Base-by-base conservation (phyloP, 108 stramenopile genomes). In the Nitzschia putrida region DNA sequence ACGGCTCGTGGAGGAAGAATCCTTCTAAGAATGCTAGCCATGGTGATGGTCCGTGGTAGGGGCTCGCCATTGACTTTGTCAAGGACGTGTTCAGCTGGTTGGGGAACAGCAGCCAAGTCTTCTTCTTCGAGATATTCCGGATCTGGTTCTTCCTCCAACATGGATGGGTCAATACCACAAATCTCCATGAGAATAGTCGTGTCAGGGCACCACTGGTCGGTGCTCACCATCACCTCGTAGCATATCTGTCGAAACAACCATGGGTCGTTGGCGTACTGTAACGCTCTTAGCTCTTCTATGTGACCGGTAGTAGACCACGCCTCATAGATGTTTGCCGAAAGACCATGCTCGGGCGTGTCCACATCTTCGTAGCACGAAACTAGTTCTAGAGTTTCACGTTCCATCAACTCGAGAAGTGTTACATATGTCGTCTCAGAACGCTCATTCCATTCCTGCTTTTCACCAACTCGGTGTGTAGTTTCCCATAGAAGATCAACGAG, bases 121-220 rank as follows among this genome's bases (percentile, higher is more conserved):
- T 80, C 79, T 41, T 77, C 83, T n/a, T 55, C 63, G 9, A 67
- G 52, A 20, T 66, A 68, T 20, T 66, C 63, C 7, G 45, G 49
- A 51, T 54, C 60, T 23, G 66, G 63, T 29, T 80, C 73, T 43
- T 80, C 73, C 41, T 77, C 77, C 20, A 79, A 53, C 57, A 75
- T 66, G 0, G 63, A 44, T 26, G 76, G 56, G 45, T 79, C 79
- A 37, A 84, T 80, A 22, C 44, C 77, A 69, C 83, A 84, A 56
- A 84, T 78, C 12, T 80, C 76, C 73, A 78, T 80, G 26, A 84
- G 69, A 18, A 70, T 66, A 23, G 66, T 81, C 8, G 68, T 73
- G 67, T 87, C 82, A 10, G 91, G 87, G 53, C 85, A 86, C 85
- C 85, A 83, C 47, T 83, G 85, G 47, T 86, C 85, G 3, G 70